These are phyloP conservation scores for Trifolium subterraneum DNA, from an alignment of 306 rosid genomes.

Conservation along the genomic window DNA sequence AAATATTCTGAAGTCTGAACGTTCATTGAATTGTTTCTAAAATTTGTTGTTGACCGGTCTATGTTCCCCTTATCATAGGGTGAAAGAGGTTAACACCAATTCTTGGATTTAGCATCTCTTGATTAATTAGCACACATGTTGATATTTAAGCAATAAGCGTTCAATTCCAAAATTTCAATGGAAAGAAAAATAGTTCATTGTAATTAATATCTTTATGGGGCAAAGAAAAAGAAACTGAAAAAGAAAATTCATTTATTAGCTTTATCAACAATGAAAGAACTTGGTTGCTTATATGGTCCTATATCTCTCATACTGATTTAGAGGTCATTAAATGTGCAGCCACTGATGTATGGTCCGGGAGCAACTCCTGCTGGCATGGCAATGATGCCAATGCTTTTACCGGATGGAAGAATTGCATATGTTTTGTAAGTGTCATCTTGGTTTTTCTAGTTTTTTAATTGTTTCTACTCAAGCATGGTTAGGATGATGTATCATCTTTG, in stretches of 20 bases:
- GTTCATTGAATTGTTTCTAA: not conserved
- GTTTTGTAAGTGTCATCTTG: conserved; percentile 61
- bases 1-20: not conserved
- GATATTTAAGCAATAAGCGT: not conserved
- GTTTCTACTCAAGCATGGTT: not conserved
- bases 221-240: not conserved
- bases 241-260: not conserved
- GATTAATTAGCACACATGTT: not conserved
- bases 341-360: conserved; percentile 69
- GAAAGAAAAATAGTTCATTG: not conserved
- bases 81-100: not conserved
- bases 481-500: conserved; percentile 18
- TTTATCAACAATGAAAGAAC: not conserved
- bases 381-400: conserved; percentile 79
- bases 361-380: conserved; percentile 64
- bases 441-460: conserved; percentile 26
- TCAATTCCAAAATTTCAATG: not conserved
- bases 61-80: not conserved
- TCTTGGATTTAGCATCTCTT: conserved; percentile 20
- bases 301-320: conserved; percentile 7
- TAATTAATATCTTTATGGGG: not conserved
- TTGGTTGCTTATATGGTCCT: conserved; percentile 1
- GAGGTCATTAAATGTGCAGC: conserved; percentile 58
- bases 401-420: conserved; percentile 73
- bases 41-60: not conserved